Evolutionary conservation across 2,329 filamentous ascomycete species (phyloP).

Genomic region (Cordyceps farinosa): DNA sequence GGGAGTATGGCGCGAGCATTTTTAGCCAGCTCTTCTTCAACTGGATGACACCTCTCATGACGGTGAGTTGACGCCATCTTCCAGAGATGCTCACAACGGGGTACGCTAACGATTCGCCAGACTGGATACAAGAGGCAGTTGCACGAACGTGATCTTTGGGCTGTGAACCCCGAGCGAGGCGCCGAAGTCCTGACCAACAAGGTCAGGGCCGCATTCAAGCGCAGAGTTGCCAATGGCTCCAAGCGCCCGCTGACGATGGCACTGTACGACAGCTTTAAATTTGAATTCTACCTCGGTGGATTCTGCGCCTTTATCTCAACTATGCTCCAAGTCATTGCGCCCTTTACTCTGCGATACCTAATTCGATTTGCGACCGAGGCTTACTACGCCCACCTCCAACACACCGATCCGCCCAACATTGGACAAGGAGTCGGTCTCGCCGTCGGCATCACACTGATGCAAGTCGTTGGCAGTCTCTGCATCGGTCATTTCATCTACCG

Average conservation of each 20-base stretch:
- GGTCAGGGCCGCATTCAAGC: conserved; percentile 65
- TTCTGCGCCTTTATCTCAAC: conserved; percentile 69
- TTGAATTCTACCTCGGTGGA: conserved; percentile 84
- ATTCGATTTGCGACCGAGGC: conserved; percentile 82
- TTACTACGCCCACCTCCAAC: conserved; percentile 58
- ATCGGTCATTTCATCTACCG: conserved; percentile 91
- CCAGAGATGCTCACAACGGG: neutral
- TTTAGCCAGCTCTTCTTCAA: conserved; percentile 77
- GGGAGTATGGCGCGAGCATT: conserved; percentile 69
- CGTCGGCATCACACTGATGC: conserved; percentile 81
- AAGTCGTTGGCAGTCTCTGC: conserved; percentile 73
- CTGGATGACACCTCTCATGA: conserved; percentile 90
- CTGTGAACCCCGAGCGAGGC: conserved; percentile 75
- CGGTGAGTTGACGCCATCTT: conserved; percentile 43
- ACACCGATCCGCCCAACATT: conserved; percentile 60
- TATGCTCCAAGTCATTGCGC: conserved; percentile 74
- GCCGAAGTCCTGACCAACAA: conserved; percentile 66
- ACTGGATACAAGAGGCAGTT: conserved; percentile 81
- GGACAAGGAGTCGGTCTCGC: conserved; percentile 77
- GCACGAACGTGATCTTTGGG: conserved; percentile 82
- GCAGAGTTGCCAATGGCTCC: conserved; percentile 62
- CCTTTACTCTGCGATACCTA: conserved; percentile 79
- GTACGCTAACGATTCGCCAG: conserved; percentile 36
- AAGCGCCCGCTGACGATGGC: conserved; percentile 75
- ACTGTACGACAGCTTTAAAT: conserved; percentile 79